Conservation (phyloP, 768 basidiomycete genomes). For the Boletus eberwhitei region DNA sequence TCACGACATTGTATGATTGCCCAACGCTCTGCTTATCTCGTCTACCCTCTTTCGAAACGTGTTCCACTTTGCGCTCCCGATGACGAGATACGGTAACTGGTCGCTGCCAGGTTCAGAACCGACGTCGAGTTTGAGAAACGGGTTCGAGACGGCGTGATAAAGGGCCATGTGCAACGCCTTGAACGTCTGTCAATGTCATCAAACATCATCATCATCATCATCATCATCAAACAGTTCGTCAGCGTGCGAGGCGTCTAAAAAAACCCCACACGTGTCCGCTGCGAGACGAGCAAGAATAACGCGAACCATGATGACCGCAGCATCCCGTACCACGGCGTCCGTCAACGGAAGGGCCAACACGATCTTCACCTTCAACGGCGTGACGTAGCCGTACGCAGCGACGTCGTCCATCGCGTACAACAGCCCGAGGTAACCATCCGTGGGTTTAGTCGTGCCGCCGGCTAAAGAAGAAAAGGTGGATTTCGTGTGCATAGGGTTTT, state of each 20-base stretch:
- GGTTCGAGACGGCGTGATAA: conserved; percentile 79
- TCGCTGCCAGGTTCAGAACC: conserved; percentile 48
- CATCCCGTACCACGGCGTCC: conserved; percentile 78
- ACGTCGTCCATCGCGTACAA: conserved; percentile 91
- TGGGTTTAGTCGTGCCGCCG: conserved; percentile 49
- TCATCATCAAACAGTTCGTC: no score
- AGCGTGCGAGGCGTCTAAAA: no score
- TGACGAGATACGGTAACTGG: conserved; percentile 51
- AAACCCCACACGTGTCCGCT: no score
- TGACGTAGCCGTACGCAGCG: conserved; percentile 89
- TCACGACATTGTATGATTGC: conserved; percentile 35
- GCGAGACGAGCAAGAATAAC: not conserved
- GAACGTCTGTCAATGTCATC: conserved; percentile 58
- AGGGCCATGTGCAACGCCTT: conserved; percentile 88
- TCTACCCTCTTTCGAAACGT: conserved; percentile 69
- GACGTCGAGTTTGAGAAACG: conserved; percentile 70
- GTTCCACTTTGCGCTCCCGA: conserved; percentile 66
- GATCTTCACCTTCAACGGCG: conserved; percentile 85
- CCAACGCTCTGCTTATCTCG: conserved; percentile 63
- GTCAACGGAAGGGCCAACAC: conserved; percentile 75
- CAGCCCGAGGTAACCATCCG: conserved; percentile 81
- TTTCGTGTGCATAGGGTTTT: no score
- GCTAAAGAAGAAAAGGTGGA: conserved; percentile 10
- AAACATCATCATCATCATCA: not conserved
- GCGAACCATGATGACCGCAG: conserved; percentile 71